Evolutionary conservation across 225 moss, liverwort and hornwort genomes (phyloP).

Genomic region (Polytrichum formosum): DNA sequence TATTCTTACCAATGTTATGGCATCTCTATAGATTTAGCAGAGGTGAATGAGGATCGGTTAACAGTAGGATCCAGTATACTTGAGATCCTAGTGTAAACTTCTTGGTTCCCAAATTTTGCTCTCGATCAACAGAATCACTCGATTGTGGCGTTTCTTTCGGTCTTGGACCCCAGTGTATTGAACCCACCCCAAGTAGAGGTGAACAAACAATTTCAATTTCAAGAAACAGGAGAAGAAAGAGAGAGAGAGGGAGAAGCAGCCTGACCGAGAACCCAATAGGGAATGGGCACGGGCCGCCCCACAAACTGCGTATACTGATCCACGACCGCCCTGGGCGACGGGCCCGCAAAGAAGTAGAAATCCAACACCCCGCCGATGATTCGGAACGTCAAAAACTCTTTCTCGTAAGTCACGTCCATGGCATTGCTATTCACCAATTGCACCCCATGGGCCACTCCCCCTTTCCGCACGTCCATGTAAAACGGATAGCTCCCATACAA

Average conservation of each 20-base stretch:
- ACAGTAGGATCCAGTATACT: no score
- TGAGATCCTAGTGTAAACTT: no score
- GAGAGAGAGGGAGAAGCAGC: no score
- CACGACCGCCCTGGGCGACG: conserved; percentile 59
- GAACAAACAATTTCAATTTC: neutral
- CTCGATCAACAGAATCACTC: no score
- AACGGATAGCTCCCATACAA: conserved; percentile 82
- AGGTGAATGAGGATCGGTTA: no score
- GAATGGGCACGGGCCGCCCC: conserved; percentile 87
- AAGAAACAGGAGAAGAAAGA: neutral
- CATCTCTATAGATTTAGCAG: no score
- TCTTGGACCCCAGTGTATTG: no score
- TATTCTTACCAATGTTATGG: no score
- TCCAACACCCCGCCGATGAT: conserved; percentile 76
- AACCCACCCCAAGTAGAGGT: no score
- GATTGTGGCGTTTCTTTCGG: no score
- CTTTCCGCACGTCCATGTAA: conserved; percentile 69
- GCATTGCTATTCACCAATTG: conserved; percentile 94
- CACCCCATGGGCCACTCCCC: conserved; percentile 65
- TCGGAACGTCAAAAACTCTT: conserved; percentile 48
- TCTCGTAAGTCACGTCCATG: conserved; percentile 71
- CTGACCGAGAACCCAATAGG: conserved; percentile 89
- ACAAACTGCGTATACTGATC: conserved; percentile 85
- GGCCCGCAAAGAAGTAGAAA: conserved; percentile 78
- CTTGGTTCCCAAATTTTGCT: no score